Percentiles rank a stretch among this genome's conserved stretches.
phyloP scores from a whole-genome alignment of 345 rosid genomes.

The Sisymbrium irio region DNA sequence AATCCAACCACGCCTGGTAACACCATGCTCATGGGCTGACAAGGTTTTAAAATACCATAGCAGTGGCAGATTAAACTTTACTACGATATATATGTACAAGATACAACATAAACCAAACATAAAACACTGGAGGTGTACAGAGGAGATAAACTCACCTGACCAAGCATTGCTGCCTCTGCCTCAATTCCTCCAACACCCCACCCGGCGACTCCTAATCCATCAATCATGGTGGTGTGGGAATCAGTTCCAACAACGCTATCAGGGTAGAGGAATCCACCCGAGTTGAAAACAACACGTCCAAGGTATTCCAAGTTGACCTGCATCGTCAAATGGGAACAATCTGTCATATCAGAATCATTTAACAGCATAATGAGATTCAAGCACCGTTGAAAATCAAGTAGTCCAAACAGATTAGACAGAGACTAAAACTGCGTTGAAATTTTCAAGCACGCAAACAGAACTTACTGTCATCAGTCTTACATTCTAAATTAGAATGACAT shows the following conservation, averaged over 20 bases:
- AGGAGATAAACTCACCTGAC: constrained; percentile 51
- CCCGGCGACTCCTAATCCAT: constrained; percentile 88
- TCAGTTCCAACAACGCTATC: constrained; percentile 93
- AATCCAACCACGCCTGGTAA: constrained; percentile 90
- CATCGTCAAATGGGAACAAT: constrained; percentile 24
- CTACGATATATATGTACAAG: not conserved
- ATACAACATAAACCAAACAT: not conserved
- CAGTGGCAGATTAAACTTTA: constrained; percentile 1
- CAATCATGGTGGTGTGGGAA: constrained; percentile 93
- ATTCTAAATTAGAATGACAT: not conserved
- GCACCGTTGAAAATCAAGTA: not conserved
- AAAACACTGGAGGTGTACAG: not conserved
- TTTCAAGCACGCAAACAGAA: not conserved
- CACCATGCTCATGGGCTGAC: constrained; percentile 93
- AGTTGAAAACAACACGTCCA: constrained; percentile 81
- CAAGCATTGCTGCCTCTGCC: constrained; percentile 90
- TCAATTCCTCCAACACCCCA: constrained; percentile 98
- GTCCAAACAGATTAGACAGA: not conserved
- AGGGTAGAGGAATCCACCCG: constrained; percentile 68
- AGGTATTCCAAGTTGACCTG: constrained; percentile 92
- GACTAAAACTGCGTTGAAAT: not conserved
- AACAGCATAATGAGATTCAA: constrained; percentile 13
- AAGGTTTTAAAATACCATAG: constrained; percentile 29
- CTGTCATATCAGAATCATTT: constrained; percentile 5
- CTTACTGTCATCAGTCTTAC: not conserved